Base-by-base conservation (phyloP, 768 basidiomycete species). In the Lactifluus subvellereus region DNA sequence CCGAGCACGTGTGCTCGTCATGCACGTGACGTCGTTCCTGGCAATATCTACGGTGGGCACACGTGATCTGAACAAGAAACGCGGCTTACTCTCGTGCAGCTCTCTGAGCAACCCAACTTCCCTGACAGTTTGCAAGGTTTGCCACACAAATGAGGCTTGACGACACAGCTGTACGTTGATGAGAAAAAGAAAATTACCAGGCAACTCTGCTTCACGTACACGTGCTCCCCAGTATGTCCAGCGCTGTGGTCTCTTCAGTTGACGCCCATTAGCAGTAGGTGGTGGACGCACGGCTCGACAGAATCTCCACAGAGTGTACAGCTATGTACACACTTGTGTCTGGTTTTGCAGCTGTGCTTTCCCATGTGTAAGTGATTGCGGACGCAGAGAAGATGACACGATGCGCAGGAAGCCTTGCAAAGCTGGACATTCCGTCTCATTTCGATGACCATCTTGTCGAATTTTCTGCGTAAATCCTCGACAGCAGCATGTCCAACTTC, bases 161-260 rank as follows among this genome's bases (percentile, higher is more conserved):
- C 75, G 35, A 76, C 72, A 63, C 85, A 87, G 56, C 86, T 87
- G 30, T 38, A 33, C 2, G 8, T 14, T 7, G 50, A 49, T 59
- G 16, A 64, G 52, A 54, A 54, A 16, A 22, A 4, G 11, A 22
- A 7, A 2, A 42, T n/a, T 20, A n/a, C n/a, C n/a, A 9, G 3
- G 2, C 2, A 11, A 16, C 8, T 1, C 11, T 2, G 16, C 14
- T 8, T 35, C 22, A 59, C 79, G 54, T 69, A 84, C 85, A 84
- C 76, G 64, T 86, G 84, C 10, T 72, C 74, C 14, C 82, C 83
- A 22, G 77, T 69, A 62, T 86, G 84, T 0, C 85, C 85, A 33
- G 83, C 84, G 18, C 84, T 85, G 62, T 38, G 7, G 2, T n/a
- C 3, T 1, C 35, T 20, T 38, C 3, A 54, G 60, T 32, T 4